These are phyloP conservation scores for Sporothrix brasiliensis DNA, from an alignment of 2,329 filamentous ascomycete genomes.

Conservation along the genomic window DNA sequence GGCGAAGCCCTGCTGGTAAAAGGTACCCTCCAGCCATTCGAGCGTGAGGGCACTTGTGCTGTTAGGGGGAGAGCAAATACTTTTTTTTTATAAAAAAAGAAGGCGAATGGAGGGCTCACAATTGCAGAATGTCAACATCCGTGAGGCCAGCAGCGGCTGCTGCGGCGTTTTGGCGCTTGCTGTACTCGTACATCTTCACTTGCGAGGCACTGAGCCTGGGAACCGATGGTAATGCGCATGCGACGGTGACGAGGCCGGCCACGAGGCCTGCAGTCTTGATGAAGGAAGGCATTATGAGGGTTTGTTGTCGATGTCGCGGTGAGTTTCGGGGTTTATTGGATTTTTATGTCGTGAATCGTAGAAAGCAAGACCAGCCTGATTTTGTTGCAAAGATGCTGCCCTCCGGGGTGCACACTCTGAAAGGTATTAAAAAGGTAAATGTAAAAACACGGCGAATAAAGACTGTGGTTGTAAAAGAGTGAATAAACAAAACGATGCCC, in stretches of 20 bases:
- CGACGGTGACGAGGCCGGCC: conserved; percentile 51
- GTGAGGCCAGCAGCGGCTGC: conserved; percentile 52
- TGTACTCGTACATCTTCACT: conserved; percentile 51
- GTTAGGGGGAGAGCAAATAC: not conserved
- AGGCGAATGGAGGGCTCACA: conserved; percentile 48
- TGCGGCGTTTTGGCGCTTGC: conserved; percentile 56
- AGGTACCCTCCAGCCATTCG: conserved; percentile 73
- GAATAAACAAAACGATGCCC: conserved; percentile 42
- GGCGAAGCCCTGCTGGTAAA: conserved; percentile 71
- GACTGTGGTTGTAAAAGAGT: conserved; percentile 28
- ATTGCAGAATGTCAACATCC: conserved; percentile 62
- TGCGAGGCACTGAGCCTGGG: conserved; percentile 51
- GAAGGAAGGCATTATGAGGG: conserved; percentile 49
- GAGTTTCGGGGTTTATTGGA: no score
- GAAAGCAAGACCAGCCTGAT: conserved; percentile 48
- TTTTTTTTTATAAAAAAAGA: no score
- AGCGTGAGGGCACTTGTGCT: conserved; percentile 67
- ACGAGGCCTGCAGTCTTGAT: conserved; percentile 51
- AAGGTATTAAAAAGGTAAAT: conserved; percentile 41
- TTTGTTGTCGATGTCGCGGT: no score
- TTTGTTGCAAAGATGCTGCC: conserved; percentile 40
- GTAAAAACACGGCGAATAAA: not conserved
- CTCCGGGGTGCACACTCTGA: conserved; percentile 37
- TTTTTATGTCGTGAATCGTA: conserved; percentile 33
- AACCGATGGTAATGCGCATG: conserved; percentile 51